These are phyloP conservation scores for Vanilla planifolia DNA, from an alignment of 106 monocot species.

Conservation along the genomic window DNA sequence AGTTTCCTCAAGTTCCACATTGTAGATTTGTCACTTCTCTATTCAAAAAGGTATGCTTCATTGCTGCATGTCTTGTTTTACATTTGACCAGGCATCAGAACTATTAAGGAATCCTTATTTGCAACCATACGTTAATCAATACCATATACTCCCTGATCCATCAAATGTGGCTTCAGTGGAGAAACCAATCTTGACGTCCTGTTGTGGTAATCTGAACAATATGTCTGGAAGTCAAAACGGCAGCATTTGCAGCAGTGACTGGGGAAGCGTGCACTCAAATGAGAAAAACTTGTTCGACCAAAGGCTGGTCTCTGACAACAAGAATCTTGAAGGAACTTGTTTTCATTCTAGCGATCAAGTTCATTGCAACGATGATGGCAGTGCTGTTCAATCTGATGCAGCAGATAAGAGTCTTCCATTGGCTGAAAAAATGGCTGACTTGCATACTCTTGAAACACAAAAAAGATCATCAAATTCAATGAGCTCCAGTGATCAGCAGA, in stretches of 20 bases:
- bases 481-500: slow-evolving; percentile 21
- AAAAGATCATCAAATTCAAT: slow-evolving; percentile 23
- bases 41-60: neutral
- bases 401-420: neutral
- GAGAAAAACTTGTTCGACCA: slow-evolving; percentile 23
- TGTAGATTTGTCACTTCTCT: neutral
- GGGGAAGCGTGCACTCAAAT: slow-evolving; percentile 53
- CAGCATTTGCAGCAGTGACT: slow-evolving; percentile 72
- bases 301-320: slow-evolving; percentile 17
- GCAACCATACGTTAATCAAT: slow-evolving; percentile 66
- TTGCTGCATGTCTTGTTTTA: slow-evolving; percentile 1
- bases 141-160: slow-evolving; percentile 41
- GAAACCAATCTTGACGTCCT: slow-evolving; percentile 23
- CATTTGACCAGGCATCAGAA: slow-evolving; percentile 69
- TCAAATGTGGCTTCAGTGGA: slow-evolving; percentile 25
- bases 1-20: slow-evolving; percentile 11
- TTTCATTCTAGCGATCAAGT: slow-evolving; percentile 27
- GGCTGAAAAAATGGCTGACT: slow-evolving; percentile 1
- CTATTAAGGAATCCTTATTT: slow-evolving; percentile 66
- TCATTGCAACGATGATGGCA: slow-evolving; percentile 1
- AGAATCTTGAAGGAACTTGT: slow-evolving; percentile 14
- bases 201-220: slow-evolving; percentile 23
- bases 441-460: slow-evolving; percentile 12
- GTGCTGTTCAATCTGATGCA: neutral
- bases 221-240: slow-evolving; percentile 82